Base-by-base conservation (phyloP, 768 basidiomycete species). In the Boletus reticuloceps region DNA sequence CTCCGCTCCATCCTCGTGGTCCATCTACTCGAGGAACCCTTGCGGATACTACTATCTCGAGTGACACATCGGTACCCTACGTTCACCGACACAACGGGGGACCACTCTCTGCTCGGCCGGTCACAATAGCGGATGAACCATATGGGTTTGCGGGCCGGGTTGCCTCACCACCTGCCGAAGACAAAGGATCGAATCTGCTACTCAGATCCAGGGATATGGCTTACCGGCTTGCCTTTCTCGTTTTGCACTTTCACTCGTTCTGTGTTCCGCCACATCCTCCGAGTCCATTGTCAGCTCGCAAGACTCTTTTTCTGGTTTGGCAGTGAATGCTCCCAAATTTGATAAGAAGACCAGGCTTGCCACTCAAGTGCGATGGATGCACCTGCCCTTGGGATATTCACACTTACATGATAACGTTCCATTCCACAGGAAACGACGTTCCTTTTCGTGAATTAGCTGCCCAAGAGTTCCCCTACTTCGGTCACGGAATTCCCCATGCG, bases 361-460 rank as follows among this genome's bases (percentile, higher is more conserved):
- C 12, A 25, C 25, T 9, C 4, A 13, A 14, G 44, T 25, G 13
- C 25, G 27, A 20, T 19, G 34, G 14, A 17, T 13, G 12, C 10
- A 17, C 34, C 16, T 3, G 13, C 14, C 38, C 20, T 34, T 4
- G 19, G 6, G 20, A 45, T 39, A 16, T 22, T 19, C 10, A n/a
- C 32, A 19, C 10, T 29, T 29, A 29, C 29, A 56, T 29, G 6
- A 22, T 19, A 6, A 6, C n/a, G 55, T 25, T n/a, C 58, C 37
- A 44, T 22, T 51, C 44, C 20, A 51, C 61, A 32, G 53, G 61
- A 53, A 55, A 19, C 48, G n/a, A 42, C 8, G 12, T 63, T 37
- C 58, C 54, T 55, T 55, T 50, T 50, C 17, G 9, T 39, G 20
- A 11, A 31, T 12, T 36, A 13, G 9, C 14, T 11, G 32, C 37